A percentile compares a stretch with the other conserved stretches of the same genome.
Evolutionary conservation across 768 basidiomycete species (phyloP).

Genomic region (Trametes gibbosa): DNA sequence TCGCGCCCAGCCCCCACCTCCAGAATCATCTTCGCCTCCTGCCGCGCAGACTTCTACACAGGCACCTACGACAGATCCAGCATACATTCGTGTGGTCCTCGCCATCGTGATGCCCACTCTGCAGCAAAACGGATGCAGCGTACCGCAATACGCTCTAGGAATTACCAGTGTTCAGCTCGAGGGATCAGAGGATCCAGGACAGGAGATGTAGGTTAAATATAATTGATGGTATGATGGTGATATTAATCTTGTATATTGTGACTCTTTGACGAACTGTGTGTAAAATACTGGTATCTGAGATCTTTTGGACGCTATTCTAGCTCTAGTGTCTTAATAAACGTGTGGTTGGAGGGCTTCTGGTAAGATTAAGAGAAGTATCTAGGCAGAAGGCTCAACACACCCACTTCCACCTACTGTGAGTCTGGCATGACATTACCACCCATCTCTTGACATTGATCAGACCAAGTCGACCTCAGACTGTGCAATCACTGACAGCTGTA

Average conservation of each 20-base stretch:
- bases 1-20: neutral
- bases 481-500: neutral
- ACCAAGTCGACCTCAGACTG: too few relatives aligned
- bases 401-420: too few relatives aligned
- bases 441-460: too few relatives aligned
- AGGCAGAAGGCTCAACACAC: too few relatives aligned
- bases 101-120: constrained; percentile 15
- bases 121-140: neutral
- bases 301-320: too few relatives aligned
- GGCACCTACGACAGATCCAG: neutral
- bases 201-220: neutral
- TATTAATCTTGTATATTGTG: too few relatives aligned
- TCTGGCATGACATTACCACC: too few relatives aligned
- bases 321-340: too few relatives aligned
- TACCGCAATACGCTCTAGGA: constrained; percentile 9
- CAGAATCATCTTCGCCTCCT: neutral
- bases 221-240: too few relatives aligned
- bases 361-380: too few relatives aligned
- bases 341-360: too few relatives aligned
- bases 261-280: neutral
- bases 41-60: neutral
- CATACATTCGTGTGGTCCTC: constrained; percentile 5
- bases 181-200: neutral
- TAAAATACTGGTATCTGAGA: neutral
- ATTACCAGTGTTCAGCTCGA: neutral